phyloP scores from a whole-genome alignment of 2,329 filamentous ascomycete species.

The Arthrobotrys megalospora region DNA sequence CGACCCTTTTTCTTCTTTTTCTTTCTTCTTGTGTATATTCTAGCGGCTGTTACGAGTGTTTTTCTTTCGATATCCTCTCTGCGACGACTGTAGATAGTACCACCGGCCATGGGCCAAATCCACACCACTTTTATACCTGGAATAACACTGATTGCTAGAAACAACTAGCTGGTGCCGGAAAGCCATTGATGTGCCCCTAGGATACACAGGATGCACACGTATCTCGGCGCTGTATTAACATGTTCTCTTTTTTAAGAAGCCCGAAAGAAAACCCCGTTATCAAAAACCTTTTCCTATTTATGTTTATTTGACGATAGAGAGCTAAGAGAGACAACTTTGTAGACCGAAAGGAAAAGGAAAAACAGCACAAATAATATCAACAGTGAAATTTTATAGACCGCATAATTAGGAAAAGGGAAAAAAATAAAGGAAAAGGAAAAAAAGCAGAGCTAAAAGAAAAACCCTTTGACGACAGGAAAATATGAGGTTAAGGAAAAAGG shows the following conservation, averaged over 20 bases:
- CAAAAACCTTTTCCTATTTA: constrained; percentile 56
- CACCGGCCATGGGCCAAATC: constrained; percentile 3
- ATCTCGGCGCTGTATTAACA: no score
- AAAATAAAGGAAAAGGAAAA: neutral
- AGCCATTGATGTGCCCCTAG: no score
- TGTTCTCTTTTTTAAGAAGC: no score
- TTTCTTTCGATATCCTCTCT: constrained; percentile 47
- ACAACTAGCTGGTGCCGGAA: no score
- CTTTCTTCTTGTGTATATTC: constrained; percentile 7
- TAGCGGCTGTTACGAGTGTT: constrained; percentile 11
- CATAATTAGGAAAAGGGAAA: constrained; percentile 38
- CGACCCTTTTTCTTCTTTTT: neutral
- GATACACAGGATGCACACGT: no score
- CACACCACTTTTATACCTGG: constrained; percentile 1
- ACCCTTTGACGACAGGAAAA: constrained; percentile 28
- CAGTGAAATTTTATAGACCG: constrained; percentile 56
- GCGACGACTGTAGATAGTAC: constrained; percentile 42
- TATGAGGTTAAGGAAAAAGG: constrained; percentile 10
- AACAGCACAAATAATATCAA: constrained; percentile 50
- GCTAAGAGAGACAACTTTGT: constrained; percentile 42
- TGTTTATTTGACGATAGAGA: constrained; percentile 48
- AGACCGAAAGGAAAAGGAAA: constrained; percentile 35
- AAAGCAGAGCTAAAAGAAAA: neutral
- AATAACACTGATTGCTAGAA: no score
- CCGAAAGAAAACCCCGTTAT: constrained; percentile 15